These are phyloP conservation scores for Candida argentea DNA, from an alignment of 805 yeast genomes.

Conservation along the genomic window DNA sequence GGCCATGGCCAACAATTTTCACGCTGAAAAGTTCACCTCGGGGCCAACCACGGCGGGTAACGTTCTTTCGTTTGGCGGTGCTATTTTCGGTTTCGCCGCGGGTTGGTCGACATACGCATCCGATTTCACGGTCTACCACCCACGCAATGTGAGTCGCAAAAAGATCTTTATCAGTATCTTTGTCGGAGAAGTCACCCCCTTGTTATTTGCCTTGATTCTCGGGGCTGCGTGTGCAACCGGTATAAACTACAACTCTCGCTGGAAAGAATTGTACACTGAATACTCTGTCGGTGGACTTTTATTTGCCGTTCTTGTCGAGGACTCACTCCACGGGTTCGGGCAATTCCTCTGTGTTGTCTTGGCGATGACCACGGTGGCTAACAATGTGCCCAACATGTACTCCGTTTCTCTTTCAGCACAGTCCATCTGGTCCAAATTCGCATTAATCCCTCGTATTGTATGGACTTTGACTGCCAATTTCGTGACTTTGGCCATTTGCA, in stretches of 20 bases:
- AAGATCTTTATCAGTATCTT: conserved; percentile 57
- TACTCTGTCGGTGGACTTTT: conserved; percentile 75
- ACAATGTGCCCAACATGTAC: conserved; percentile 91
- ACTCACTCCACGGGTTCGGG: conserved; percentile 83
- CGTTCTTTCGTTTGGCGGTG: conserved; percentile 74
- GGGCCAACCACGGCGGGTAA: conserved; percentile 67
- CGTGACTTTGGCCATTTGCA: conserved; percentile 74
- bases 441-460: conserved; percentile 66
- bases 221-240: conserved; percentile 87
- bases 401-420: conserved; percentile 84
- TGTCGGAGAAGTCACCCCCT: conserved; percentile 56
- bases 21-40: conserved; percentile 19
- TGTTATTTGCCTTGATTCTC: conserved; percentile 60
- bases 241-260: conserved; percentile 32
- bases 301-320: conserved; percentile 64
- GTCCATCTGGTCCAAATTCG: conserved; percentile 67
- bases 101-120: conserved; percentile 94
- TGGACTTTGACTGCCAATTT: conserved; percentile 77
- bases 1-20: conserved; percentile 55
- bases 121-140: conserved; percentile 86
- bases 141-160: conserved; percentile 45
- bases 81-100: conserved; percentile 80
- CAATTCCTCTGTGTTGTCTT: conserved; percentile 79
- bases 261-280: conserved; percentile 40
- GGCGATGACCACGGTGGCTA: conserved; percentile 80